Conservation (phyloP, 495 filamentous ascomycete species). For the Tuber calosporum region DNA sequence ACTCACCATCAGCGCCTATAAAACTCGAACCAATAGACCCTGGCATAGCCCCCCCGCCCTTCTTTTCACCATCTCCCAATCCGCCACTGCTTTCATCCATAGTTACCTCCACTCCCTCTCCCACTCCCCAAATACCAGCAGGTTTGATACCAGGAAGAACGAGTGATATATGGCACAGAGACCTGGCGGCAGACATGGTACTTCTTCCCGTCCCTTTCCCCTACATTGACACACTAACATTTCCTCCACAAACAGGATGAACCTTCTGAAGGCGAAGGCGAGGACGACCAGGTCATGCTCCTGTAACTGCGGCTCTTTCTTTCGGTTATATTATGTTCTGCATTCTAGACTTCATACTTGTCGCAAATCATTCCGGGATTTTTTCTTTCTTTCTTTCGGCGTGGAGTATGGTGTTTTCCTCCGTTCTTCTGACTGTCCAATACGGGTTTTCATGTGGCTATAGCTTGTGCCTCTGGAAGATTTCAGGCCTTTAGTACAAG, state of each 20-base stretch:
- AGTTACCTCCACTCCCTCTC: conserved; percentile 13
- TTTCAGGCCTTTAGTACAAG: not conserved
- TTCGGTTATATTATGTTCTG: not conserved
- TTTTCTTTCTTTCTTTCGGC: conserved; percentile 4
- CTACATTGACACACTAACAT: conserved; percentile 5
- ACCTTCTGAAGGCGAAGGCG: conserved; percentile 15
- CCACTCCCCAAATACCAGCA: conserved; percentile 8
- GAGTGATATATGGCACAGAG: conserved; percentile 33
- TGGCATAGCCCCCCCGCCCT: conserved; percentile 3
- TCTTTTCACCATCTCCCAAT: not conserved
- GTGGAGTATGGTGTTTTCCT: conserved; percentile 14
- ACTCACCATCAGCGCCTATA: not conserved
- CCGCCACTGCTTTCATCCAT: not conserved
- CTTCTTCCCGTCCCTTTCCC: not conserved
- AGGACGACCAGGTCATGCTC: conserved; percentile 32
- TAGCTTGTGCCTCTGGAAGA: not conserved
- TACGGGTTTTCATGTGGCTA: conserved; percentile 9
- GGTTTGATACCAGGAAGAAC: conserved; percentile 4
- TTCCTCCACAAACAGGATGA: conserved; percentile 14
- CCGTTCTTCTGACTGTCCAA: conserved; percentile 10
- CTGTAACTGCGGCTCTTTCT: conserved; percentile 6
- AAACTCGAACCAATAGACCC: conserved; percentile 10
- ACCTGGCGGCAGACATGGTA: conserved; percentile 34
- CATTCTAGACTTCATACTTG: not conserved
- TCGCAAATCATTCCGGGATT: not conserved